These are phyloP conservation scores for Brassica rapa DNA, from an alignment of 345 rosid species.

Conservation along the genomic window DNA sequence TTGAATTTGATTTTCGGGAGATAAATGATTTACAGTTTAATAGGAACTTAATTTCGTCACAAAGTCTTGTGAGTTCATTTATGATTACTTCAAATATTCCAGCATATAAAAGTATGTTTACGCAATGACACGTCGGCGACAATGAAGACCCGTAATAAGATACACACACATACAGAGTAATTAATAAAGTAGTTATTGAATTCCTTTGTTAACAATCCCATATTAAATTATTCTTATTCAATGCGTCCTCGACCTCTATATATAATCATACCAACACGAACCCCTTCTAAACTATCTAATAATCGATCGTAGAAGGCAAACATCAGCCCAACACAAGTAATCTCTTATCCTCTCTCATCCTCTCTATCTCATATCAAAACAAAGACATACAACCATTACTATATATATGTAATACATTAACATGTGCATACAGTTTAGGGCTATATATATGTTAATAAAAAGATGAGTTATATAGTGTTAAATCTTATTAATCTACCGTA, in stretches of 20 bases:
- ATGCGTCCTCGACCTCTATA: constrained; percentile 9
- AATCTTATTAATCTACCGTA: neutral
- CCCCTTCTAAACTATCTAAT: neutral
- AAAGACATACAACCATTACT: neutral
- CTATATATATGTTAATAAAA: neutral
- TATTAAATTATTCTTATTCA: neutral
- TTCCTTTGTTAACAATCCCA: neutral
- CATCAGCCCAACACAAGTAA: neutral
- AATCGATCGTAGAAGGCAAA: neutral
- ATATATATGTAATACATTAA: neutral
- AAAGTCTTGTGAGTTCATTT: constrained; percentile 12
- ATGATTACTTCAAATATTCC: neutral
- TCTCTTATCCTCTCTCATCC: neutral
- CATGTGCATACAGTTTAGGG: neutral
- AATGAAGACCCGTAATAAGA: neutral
- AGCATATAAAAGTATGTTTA: neutral
- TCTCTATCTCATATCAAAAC: neutral
- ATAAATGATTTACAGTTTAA: neutral
- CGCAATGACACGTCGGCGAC: neutral
- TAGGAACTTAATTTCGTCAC: neutral
- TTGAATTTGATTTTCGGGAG: neutral
- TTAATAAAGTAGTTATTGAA: neutral
- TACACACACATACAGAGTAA: neutral
- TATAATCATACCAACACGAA: constrained; percentile 5
- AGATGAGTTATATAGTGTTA: neutral